phyloP scores from a whole-genome alignment of 768 basidiomycete genomes.

The Rhizopogon vinicolor region DNA sequence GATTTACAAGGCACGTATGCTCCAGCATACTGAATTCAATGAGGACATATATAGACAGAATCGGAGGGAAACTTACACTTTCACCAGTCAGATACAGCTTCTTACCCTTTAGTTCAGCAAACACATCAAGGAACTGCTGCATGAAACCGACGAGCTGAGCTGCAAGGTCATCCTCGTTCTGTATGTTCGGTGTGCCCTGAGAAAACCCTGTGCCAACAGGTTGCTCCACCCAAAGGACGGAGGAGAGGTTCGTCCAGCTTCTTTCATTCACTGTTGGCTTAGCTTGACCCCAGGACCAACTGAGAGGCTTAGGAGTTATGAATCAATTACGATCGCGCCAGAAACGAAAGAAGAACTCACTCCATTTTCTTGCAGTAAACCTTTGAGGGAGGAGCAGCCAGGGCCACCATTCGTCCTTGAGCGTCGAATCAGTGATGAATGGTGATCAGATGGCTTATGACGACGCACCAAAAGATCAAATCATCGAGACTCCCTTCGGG shows the following conservation, averaged over 20 bases:
- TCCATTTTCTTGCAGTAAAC: slow-evolving; percentile 70
- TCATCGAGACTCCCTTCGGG: slow-evolving; percentile 68
- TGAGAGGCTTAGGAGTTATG: slow-evolving; percentile 46
- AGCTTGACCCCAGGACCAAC: slow-evolving; percentile 60
- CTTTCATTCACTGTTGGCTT: slow-evolving; percentile 57
- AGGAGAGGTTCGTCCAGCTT: slow-evolving; percentile 79
- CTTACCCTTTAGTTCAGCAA: slow-evolving; percentile 67
- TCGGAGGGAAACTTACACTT: slow-evolving; percentile 47
- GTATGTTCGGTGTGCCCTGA: slow-evolving; percentile 60
- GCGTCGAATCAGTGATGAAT: too few species aligned
- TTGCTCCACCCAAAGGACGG: slow-evolving; percentile 71
- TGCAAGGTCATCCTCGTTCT: slow-evolving; percentile 53
- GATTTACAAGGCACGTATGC: slow-evolving; percentile 56
- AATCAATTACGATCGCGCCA: slow-evolving; percentile 10
- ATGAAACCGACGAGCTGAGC: slow-evolving; percentile 53
- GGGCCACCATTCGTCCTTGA: slow-evolving; percentile 77
- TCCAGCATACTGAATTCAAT: slow-evolving; percentile 56
- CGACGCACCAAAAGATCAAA: slow-evolving; percentile 61
- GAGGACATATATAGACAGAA: not conserved
- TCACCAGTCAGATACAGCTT: slow-evolving; percentile 69
- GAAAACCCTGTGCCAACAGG: slow-evolving; percentile 79
- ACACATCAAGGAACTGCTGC: slow-evolving; percentile 72
- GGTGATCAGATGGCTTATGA: too few species aligned
- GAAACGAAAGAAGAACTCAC: slow-evolving; percentile 32
- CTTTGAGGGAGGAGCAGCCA: slow-evolving; percentile 71